Evolutionary conservation across 139 green algal genomes (phyloP), one percentile per base, ranked within the genome.

Genomic region (Asterochloris sp.): DNA sequence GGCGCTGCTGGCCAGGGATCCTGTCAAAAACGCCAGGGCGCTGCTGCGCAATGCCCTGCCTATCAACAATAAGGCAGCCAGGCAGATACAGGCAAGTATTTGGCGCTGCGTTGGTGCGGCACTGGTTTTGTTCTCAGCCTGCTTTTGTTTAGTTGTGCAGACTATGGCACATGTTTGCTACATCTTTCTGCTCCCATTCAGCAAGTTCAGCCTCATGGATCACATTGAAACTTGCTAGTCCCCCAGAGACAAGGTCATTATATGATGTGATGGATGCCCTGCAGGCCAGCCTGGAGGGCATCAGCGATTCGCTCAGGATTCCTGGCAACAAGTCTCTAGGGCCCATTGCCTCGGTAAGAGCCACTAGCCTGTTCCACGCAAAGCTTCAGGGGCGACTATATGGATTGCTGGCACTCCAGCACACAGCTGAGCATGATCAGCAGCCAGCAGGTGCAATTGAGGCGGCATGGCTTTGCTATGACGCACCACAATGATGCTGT

Each of bases 31-130:
- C 75, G 92, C 96, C 0, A 68, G 85, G 10, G 95, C 97, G 0
- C 90, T 99, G 64, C 87, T 99, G 87, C 91, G 97, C 8, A 93
- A 98, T 81, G 94, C 97, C 4, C 90, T 99, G 62, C 97, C 97
- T 1, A 97, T 99, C 76, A 74, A 96, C 64, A 97, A 97, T 89
- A 97, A 98, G 88, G 87, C 90, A 14, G 97, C 98, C 60, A 87
- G 95, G 10, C 69, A 92, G 82, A 86, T 98, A 10, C 95, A 99
- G 92, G 90, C 92, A 47, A 10, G 66, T 71, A 2, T 71, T 8
- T 71, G 66, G 66, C 9, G 17, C 66, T 71, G 66, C 21, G 19
- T 10, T 71, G 66, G 1, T 71, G 66, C 66, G 4, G 1, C 19
- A 71, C 66, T 10, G 66, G 21, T 4, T 21, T 71, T 6, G 6